These are phyloP conservation scores for Vaccinium myrtillus DNA, from an alignment of 148 eudicot genomes.

Conservation along the genomic window DNA sequence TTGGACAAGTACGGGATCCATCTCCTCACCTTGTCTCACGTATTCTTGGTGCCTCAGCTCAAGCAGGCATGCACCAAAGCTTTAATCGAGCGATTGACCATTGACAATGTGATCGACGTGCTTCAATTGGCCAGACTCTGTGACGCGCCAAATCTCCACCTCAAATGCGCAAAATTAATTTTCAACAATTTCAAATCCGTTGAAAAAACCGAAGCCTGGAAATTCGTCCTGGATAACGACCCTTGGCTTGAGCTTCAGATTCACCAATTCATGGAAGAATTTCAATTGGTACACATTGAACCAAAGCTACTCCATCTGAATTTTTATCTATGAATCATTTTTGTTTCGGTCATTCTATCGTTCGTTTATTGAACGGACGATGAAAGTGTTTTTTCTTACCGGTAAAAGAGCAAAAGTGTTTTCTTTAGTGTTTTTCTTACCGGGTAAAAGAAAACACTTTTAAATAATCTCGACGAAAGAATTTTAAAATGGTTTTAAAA, in stretches of 20 bases:
- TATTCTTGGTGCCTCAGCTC: conserved; percentile 67
- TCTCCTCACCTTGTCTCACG: conserved; percentile 78
- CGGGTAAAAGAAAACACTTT: no score
- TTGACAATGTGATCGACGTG: conserved; percentile 72
- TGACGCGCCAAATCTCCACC: conserved; percentile 83
- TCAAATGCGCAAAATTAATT: conserved; percentile 64
- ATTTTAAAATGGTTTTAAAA: no score
- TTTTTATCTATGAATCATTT: no score
- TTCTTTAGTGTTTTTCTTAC: no score
- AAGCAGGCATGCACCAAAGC: conserved; percentile 75
- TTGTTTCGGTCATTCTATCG: no score
- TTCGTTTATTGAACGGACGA: no score
- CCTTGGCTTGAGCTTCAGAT: conserved; percentile 85
- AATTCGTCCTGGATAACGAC: conserved; percentile 69
- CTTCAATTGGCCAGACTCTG: conserved; percentile 83
- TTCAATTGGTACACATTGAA: conserved; percentile 51
- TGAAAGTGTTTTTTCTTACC: no score
- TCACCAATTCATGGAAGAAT: conserved; percentile 86
- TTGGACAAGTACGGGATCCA: conserved; percentile 81
- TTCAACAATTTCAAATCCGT: conserved; percentile 51
- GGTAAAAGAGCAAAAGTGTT: no score
- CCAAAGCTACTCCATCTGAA: no score
- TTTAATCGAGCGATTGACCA: conserved; percentile 44
- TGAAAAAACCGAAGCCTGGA: conserved; percentile 84
- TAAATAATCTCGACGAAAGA: no score